Evolutionary conservation across 768 basidiomycete genomes (phyloP).

Genomic region (Boletus barrowsii): DNA sequence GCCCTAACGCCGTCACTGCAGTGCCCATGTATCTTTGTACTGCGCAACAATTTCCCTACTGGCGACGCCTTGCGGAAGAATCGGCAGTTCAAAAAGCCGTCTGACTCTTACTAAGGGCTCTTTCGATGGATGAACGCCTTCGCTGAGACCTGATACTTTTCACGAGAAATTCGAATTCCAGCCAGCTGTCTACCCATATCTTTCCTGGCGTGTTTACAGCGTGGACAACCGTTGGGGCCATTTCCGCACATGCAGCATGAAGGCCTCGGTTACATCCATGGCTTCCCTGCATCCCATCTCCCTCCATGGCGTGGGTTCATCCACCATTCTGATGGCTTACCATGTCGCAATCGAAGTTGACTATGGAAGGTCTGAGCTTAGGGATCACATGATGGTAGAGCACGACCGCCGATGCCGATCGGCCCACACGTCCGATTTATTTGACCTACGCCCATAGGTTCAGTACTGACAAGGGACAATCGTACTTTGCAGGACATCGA

Average conservation of each 20-base stretch:
- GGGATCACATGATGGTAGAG: neutral
- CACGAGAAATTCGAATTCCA: neutral
- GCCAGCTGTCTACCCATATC: neutral
- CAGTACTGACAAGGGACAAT: neutral
- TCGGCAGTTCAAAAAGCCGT: too few species aligned
- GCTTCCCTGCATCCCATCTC: neutral
- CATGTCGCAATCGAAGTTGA: neutral
- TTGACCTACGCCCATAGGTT: neutral
- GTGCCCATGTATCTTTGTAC: too few species aligned
- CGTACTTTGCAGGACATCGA: neutral
- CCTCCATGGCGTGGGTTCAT: neutral
- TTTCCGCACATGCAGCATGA: neutral
- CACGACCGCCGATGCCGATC: constrained; percentile 18
- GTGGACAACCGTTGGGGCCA: neutral
- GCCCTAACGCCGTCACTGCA: constrained; percentile 13
- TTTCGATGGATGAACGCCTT: neutral
- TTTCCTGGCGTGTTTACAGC: constrained; percentile 13
- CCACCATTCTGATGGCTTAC: neutral
- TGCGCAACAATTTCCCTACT: neutral
- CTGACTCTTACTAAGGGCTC: too few species aligned
- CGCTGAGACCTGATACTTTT: neutral
- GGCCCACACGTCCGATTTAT: constrained; percentile 9
- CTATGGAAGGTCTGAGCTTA: neutral
- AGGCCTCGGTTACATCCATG: neutral
- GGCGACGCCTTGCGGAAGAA: neutral